Conservation (phyloP, 1,284 basidiomycete genomes). For the Rhizopogon parksii region DNA sequence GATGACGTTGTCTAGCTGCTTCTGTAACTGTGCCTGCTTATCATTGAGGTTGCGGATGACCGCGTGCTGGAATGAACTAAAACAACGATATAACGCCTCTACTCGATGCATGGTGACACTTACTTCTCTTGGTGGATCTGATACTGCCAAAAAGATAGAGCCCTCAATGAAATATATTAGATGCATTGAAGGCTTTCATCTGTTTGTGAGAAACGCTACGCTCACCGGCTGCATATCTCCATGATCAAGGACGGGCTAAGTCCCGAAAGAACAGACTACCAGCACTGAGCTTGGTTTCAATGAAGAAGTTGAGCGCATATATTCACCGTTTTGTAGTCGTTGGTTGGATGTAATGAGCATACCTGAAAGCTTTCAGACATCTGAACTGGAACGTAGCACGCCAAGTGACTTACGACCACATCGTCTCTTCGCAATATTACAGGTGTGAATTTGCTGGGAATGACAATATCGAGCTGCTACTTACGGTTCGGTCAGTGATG, state of each 20-base stretch:
- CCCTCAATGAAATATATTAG: slow-evolving; percentile 36
- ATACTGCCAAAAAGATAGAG: slow-evolving; percentile 84
- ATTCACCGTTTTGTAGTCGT: slow-evolving; percentile 78
- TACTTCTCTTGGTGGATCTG: slow-evolving; percentile 79
- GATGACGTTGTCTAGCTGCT: slow-evolving; percentile 73
- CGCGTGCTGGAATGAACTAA: slow-evolving; percentile 74
- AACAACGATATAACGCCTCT: slow-evolving; percentile 5
- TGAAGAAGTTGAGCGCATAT: slow-evolving; percentile 24
- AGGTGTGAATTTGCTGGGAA: slow-evolving; percentile 7
- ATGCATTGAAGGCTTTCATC: not conserved
- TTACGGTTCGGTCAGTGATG: slow-evolving; percentile 71
- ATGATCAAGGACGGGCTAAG: slow-evolving; percentile 64
- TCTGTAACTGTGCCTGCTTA: slow-evolving; percentile 72
- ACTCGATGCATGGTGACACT: slow-evolving; percentile 11
- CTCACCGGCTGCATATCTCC: slow-evolving; percentile 72
- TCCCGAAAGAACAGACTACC: slow-evolving; percentile 77
- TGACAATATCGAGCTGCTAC: not conserved
- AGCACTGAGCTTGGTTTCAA: slow-evolving; percentile 9
- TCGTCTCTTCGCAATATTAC: slow-evolving; percentile 52
- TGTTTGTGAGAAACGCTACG: not conserved
- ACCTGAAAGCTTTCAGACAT: slow-evolving; percentile 41
- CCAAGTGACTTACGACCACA: slow-evolving; percentile 39
- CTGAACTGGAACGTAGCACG: not conserved
- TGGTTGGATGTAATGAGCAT: slow-evolving; percentile 71
- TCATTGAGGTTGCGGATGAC: slow-evolving; percentile 72